Percentiles rank a stretch among this genome's conserved stretches.
Conservation (phyloP, 257 asterid species). For the Lavandula angustifolia region DNA sequence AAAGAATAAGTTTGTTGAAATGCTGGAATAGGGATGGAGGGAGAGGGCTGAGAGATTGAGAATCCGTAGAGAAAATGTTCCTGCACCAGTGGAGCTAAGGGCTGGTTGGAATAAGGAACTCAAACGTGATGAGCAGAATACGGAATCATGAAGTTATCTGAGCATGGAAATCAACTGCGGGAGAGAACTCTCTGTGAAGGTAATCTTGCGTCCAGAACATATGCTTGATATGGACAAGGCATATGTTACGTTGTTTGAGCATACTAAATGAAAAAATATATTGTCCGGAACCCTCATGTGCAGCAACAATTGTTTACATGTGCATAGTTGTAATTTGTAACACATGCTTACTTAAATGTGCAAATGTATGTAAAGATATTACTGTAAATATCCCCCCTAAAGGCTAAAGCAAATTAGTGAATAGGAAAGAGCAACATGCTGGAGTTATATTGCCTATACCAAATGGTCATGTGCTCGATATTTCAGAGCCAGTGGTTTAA, state of each 20-base stretch:
- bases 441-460: conserved; percentile 6
- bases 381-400: not conserved
- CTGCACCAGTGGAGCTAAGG: too few species aligned
- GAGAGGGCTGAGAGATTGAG: conserved; percentile 55
- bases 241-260: not conserved
- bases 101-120: conserved; percentile 16
- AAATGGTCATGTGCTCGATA: conserved; percentile 3
- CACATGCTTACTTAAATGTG: conserved; percentile 12
- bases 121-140: conserved; percentile 18
- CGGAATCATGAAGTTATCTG: conserved; percentile 29
- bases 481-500: conserved; percentile 10
- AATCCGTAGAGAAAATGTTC: conserved; percentile 41
- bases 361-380: not conserved
- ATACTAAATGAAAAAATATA: not conserved
- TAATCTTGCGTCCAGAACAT: not conserved
- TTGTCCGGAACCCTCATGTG: conserved; percentile 19
- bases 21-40: conserved; percentile 64
- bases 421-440: not conserved
- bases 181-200: not conserved
- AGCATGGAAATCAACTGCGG: conserved; percentile 8
- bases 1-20: conserved; percentile 62
- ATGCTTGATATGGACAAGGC: conserved; percentile 11
- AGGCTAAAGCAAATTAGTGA: not conserved
- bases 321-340: not conserved
- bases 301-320: not conserved